Conservation (phyloP, 306 rosid species). For the Vigna trinervia region DNA sequence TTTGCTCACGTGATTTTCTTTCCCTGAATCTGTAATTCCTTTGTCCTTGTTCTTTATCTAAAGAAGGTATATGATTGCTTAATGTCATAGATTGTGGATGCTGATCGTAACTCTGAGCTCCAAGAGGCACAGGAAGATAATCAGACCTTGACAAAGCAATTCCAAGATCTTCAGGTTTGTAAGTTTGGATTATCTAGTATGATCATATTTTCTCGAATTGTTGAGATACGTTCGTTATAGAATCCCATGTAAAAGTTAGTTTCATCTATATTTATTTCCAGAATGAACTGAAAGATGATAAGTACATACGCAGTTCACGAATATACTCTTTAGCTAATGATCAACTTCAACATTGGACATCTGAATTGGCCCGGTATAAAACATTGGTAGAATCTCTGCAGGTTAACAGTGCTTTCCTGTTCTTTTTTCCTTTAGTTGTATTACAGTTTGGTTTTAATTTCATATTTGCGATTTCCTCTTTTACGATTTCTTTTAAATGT, state of each 20-base stretch:
- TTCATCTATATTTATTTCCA: slow-evolving; percentile 50
- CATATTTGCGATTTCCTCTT: slow-evolving; percentile 14
- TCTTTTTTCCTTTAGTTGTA: neutral
- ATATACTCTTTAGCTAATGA: slow-evolving; percentile 74
- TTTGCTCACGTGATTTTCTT: slow-evolving; percentile 36
- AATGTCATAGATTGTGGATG: slow-evolving; percentile 69
- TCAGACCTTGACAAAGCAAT: slow-evolving; percentile 65
- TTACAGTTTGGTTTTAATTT: slow-evolving; percentile 32
- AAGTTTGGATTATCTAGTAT: slow-evolving; percentile 24
- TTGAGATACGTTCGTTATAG: slow-evolving; percentile 3
- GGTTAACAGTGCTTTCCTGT: slow-evolving; percentile 57
- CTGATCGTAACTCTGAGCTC: slow-evolving; percentile 83
- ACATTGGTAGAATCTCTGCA: slow-evolving; percentile 73
- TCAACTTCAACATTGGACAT: slow-evolving; percentile 91
- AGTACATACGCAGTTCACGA: slow-evolving; percentile 74
- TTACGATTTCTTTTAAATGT: slow-evolving; percentile 29
- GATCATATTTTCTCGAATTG: slow-evolving; percentile 36
- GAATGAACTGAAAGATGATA: slow-evolving; percentile 87
- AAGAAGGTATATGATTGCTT: slow-evolving; percentile 31
- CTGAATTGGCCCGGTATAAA: slow-evolving; percentile 75
- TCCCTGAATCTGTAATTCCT: slow-evolving; percentile 9
- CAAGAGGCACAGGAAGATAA: slow-evolving; percentile 78
- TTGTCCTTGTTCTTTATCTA: slow-evolving; percentile 30
- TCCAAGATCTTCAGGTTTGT: slow-evolving; percentile 89
- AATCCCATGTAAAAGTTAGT: slow-evolving; percentile 31